Evolutionary conservation across 495 filamentous ascomycete species (phyloP), one percentile per base, ranked within the genome.

Genomic region (Aspergillus sclerotioniger): DNA sequence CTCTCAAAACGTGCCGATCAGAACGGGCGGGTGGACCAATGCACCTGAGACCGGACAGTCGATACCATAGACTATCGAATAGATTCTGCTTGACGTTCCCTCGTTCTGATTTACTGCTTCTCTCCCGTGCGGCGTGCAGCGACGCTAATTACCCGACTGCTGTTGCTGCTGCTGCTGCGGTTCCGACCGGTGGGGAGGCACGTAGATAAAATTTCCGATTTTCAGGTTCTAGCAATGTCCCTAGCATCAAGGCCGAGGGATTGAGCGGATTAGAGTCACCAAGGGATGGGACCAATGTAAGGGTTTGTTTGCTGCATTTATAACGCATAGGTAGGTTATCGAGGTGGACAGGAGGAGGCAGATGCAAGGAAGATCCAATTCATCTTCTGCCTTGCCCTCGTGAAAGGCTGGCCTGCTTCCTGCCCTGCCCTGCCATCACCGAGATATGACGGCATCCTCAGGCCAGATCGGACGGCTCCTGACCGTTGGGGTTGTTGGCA

Each of bases 1-100:
- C 33, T 39, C 56, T 48, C 31, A 45, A 60, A 59, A 55, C 51
- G 51, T 60, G 57, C 51, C 57, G 57, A 60, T 60, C 57, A 60
- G 57, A 55, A 60, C 57, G 57, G 57, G 45, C 51, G 29, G 52
- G 57, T 54, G 57, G 57, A 54, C 45, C 35, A 32, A 32, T 25
- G 25, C 25, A 25, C 25, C 25, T 25, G 25, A 25, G 25, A 25
- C 25, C 25, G 25, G 25, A 25, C 25, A 5, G 25, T 3, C 25
- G 5, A 25, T 3, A 19, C 31, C 31, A 8, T 8, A 10, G 15
- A 46, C 44, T 21, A 46, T 46, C 6, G 7, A 21, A 3, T 46
- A 48, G 28, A 21, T 51, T 43, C 32, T 39, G 54, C 28, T 15
- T 32, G 13, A 45, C 44, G n/a, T 17, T 16, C 25, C 37, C 16